Evolutionary conservation across 2,329 filamentous ascomycete genomes (phyloP).

Genomic region (Sclerotinia minor): DNA sequence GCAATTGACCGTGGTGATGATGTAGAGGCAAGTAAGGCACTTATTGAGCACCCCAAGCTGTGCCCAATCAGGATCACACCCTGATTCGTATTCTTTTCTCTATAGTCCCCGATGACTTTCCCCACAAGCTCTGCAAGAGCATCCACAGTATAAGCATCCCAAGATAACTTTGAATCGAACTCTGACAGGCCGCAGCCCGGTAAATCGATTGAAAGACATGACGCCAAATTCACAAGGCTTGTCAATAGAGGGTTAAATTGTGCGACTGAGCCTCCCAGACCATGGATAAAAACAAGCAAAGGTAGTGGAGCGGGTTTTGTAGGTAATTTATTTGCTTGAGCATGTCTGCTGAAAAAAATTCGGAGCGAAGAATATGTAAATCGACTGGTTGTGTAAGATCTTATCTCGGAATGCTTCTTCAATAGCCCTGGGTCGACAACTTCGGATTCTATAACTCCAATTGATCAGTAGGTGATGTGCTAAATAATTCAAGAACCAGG

Average conservation of each 20-base stretch:
- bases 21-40: conserved; percentile 64
- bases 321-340: conserved; percentile 79
- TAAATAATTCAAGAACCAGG: neutral
- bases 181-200: conserved; percentile 84
- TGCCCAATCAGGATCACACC: conserved; percentile 81
- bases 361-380: conserved; percentile 74
- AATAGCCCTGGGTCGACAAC: conserved; percentile 71
- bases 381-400: conserved; percentile 68
- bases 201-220: conserved; percentile 84
- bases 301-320: conserved; percentile 72
- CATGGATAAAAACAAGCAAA: conserved; percentile 87
- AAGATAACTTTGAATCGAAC: conserved; percentile 64
- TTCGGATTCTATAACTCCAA: conserved; percentile 34
- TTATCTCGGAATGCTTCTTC: conserved; percentile 70
- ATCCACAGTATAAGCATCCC: conserved; percentile 77
- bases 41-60: conserved; percentile 83
- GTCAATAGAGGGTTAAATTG: conserved; percentile 83
- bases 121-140: conserved; percentile 75
- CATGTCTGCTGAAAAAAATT: conserved; percentile 80
- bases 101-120: conserved; percentile 70
- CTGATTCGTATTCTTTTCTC: conserved; percentile 64
- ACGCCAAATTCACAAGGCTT: conserved; percentile 77
- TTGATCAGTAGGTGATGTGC: conserved; percentile 23
- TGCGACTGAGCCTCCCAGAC: conserved; percentile 85
- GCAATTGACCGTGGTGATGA: conserved; percentile 51